Conservation (phyloP, 169 alveolate genomes). For the Cyclospora cayetanensis region DNA sequence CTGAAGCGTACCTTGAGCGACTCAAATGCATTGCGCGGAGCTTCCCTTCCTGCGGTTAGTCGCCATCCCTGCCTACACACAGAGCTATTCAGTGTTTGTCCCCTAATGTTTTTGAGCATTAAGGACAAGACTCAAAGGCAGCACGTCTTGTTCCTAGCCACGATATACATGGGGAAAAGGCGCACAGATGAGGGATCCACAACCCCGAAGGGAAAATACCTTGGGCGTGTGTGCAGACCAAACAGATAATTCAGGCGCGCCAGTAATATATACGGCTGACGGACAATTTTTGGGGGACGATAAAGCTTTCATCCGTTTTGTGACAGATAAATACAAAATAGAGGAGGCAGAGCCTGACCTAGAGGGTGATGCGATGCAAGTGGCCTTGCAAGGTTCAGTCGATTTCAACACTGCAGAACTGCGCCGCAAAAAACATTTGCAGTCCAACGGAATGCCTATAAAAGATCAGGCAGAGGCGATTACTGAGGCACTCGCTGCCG, state of each 20-base stretch:
- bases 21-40: not conserved
- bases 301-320: not conserved
- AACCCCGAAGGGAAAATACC: too few species aligned
- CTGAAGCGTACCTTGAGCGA: not conserved
- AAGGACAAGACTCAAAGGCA: too few species aligned
- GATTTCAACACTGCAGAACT: not conserved
- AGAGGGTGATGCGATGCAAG: not conserved
- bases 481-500: not conserved
- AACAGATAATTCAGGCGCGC: not conserved
- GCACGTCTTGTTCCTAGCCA: too few species aligned
- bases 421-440: not conserved
- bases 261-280: slow-evolving; percentile 22
- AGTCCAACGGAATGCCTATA: not conserved
- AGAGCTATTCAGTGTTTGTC: too few species aligned
- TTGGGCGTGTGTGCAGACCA: not conserved
- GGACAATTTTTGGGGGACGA: slow-evolving; percentile 28
- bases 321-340: not conserved
- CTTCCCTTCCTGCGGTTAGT: not conserved
- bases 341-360: not conserved
- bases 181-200: too few species aligned
- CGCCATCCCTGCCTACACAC: too few species aligned
- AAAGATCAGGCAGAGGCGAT: not conserved
- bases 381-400: not conserved
- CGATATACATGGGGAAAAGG: too few species aligned
- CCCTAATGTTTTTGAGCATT: too few species aligned